Base-by-base conservation (phyloP, 805 yeast species). In the Saturnispora saitoi region DNA sequence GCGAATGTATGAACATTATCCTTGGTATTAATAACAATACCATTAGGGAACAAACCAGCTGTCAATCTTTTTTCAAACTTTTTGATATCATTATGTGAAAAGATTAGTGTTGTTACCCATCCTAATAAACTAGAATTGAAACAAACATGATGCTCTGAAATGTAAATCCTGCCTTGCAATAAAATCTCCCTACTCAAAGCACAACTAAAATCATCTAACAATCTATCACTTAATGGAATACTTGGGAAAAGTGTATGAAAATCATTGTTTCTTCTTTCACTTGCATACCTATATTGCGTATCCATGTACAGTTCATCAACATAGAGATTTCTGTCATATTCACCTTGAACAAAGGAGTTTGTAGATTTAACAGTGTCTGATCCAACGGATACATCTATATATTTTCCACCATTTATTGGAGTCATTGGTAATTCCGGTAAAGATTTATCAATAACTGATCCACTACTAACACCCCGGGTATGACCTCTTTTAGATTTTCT, bases 1-100 rank as follows among this genome's bases (percentile, higher is more conserved):
- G 96, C 96, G 70, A 91, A 90, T 17, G 79, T 78, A 57, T 88
- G 86, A 52, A 77, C 78, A 4, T 73, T 76, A 65, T 71, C 76
- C 32, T 67, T 70, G 0, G 93, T 84, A 56, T 80, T 83, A 22
- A 88, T 71, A 5, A 76, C 69, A 37, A 91, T 87, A 3, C 95
- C 97, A 62, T 91, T 91, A 20, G 95, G 95, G 59, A 91, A 88
- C 22, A 91, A 70, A 0, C 95, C 96, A 5, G 87, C 96, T 0
- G 96, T 88, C 17, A 81, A 74, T 50, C 81, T 83, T 64, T 87
- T 86, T 58, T 91, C 96, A 56, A 89, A 77, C 28, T 75, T 70
- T 10, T 74, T 70, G 24, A 93, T 78, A 48, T 88, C 95, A 42
- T 74, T 77, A 55, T 81, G 75, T 0, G 87, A 80, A 17, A 93